Evolutionary conservation across 2,329 filamentous ascomycete species (phyloP).

Genomic region (Microdochium trichocladiopsis): DNA sequence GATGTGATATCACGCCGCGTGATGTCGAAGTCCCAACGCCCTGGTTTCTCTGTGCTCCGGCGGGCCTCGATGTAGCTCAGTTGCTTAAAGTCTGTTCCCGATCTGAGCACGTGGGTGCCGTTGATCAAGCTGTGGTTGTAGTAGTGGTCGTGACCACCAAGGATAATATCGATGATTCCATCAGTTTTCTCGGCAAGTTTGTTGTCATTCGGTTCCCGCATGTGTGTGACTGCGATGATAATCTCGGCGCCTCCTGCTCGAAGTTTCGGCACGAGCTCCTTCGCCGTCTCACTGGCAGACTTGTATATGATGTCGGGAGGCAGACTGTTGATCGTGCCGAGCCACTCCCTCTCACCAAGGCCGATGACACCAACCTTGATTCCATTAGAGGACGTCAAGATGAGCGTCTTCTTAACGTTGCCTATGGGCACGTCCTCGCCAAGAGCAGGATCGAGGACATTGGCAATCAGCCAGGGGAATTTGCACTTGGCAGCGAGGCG

Average conservation of each 20-base stretch:
- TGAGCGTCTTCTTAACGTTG: slow-evolving; percentile 66
- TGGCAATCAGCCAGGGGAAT: slow-evolving; percentile 87
- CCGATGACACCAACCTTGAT: slow-evolving; percentile 83
- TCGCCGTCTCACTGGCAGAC: slow-evolving; percentile 69
- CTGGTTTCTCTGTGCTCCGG: slow-evolving; percentile 30
- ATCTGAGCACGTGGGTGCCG: slow-evolving; percentile 76
- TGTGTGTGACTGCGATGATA: slow-evolving; percentile 75
- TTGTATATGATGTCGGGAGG: slow-evolving; percentile 78
- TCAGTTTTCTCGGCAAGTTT: slow-evolving; percentile 71
- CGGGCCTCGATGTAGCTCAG: slow-evolving; percentile 80
- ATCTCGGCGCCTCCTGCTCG: slow-evolving; percentile 75
- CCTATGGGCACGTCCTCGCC: slow-evolving; percentile 70
- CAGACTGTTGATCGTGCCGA: slow-evolving; percentile 80
- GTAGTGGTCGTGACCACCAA: slow-evolving; percentile 87
- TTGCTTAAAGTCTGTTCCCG: slow-evolving; percentile 88
- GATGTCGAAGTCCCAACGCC: slow-evolving; percentile 73
- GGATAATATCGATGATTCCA: slow-evolving; percentile 74
- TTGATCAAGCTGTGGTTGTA: slow-evolving; percentile 74
- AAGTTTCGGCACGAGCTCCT: slow-evolving; percentile 65
- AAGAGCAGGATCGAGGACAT: slow-evolving; percentile 77
- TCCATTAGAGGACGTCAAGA: slow-evolving; percentile 75
- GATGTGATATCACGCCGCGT: slow-evolving; percentile 66
- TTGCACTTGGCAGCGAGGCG: slow-evolving; percentile 66
- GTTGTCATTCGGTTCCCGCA: slow-evolving; percentile 82
- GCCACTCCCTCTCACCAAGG: slow-evolving; percentile 80